Evolutionary conservation across 331 rosid species (phyloP), one percentile per base, ranked within the genome.

Genomic region (Quercus lobata): DNA sequence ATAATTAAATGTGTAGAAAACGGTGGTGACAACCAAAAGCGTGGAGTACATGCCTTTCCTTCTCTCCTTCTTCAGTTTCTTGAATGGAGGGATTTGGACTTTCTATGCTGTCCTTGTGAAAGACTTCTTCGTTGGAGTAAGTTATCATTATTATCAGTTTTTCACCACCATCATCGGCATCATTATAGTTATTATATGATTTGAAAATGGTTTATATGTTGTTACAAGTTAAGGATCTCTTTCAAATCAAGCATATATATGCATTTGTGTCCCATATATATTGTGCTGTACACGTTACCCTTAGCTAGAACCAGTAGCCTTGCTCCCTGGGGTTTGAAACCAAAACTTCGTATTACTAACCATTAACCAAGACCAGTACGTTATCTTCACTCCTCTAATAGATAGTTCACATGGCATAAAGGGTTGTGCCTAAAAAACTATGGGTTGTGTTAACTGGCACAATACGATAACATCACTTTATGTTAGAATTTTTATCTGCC

Each of bases 61-160:
- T 18, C 92, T 91, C 34, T 91, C 91, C 3, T 77, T 91, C 55
- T 83, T 89, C 80, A 61, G 76, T 76, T 88, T 88, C 69, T 8
- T 91, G 63, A 88, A 87, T 35, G 95, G 91, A 21, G 92, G 84
- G 63, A 82, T 86, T 77, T 90, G 94, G 94, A 46, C 88, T 52
- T 4, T 76, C 10, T 91, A 85, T 37, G 86, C 92, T 52, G 10
- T 91, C 77, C 91, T 91, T 37, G 90, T 87, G 58, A 77, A 80
- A 24, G 91, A 91, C 73, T 14, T 63, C 25, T 85, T 88, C 76
- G 82, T 88, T 12, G 90, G 87, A 86, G 94, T 90, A 88, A 88
- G 91, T 81, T 61, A 6, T 3, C 30, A 60, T 21, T 21, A 4
- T 21, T 3, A 0, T 58, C 6, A 58, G 8, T 11, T 9, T 9